phyloP scores from a whole-genome alignment of 1,139 yeast genomes.

The Taiozyma sp. region DNA sequence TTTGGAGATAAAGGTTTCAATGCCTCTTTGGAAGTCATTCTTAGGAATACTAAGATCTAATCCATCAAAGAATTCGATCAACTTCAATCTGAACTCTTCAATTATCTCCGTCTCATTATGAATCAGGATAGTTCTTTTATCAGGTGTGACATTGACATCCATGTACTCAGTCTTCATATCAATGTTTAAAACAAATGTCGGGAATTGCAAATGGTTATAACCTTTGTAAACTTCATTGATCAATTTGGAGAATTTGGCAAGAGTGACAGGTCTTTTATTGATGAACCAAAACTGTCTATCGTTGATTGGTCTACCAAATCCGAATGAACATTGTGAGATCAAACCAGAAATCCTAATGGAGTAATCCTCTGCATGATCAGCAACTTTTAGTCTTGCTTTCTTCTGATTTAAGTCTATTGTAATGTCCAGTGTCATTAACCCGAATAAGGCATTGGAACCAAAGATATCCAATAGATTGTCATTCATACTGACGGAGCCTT shows the following conservation, averaged over 20 bases:
- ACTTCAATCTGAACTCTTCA: constrained; percentile 41
- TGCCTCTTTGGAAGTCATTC: constrained; percentile 8
- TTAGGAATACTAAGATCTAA: constrained; percentile 35
- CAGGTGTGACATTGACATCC: constrained; percentile 91
- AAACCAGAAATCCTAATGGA: constrained; percentile 46
- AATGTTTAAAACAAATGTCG: constrained; percentile 66
- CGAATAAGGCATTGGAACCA: constrained; percentile 62
- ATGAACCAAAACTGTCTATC: constrained; percentile 76
- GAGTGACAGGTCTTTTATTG: constrained; percentile 69
- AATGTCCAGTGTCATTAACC: constrained; percentile 46
- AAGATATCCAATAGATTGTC: constrained; percentile 64
- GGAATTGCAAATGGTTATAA: constrained; percentile 70
- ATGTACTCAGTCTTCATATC: constrained; percentile 44
- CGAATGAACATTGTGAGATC: constrained; percentile 74
- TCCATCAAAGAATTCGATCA: constrained; percentile 38
- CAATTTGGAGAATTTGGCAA: constrained; percentile 52
- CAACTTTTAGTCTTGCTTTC: constrained; percentile 6
- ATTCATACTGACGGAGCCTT: constrained; percentile 40
- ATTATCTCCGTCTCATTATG: constrained; percentile 60
- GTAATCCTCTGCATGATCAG: constrained; percentile 16
- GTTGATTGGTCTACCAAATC: constrained; percentile 61
- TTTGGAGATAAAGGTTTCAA: constrained; percentile 3
- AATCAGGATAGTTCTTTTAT: constrained; percentile 68
- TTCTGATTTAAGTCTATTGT: constrained; percentile 25
- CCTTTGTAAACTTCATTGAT: constrained; percentile 70